These are phyloP conservation scores for Beauveria rudraprayagi DNA, from an alignment of 2,329 filamentous ascomycete genomes.

Conservation along the genomic window DNA sequence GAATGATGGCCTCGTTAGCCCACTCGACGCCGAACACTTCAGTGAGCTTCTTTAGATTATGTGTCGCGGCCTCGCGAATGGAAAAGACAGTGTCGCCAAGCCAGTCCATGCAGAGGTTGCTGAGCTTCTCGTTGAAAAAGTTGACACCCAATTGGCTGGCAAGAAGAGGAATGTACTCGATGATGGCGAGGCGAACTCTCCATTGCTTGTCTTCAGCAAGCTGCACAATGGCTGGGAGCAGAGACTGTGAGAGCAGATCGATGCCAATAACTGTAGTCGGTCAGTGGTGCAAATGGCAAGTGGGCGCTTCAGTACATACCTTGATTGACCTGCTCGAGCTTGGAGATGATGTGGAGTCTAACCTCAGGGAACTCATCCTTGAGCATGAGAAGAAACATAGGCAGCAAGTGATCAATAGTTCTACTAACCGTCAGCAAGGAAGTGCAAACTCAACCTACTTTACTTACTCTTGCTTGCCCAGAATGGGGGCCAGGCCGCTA, in stretches of 20 bases:
- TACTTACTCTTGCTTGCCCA: conserved; percentile 91
- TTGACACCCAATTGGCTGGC: conserved; percentile 92
- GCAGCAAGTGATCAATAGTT: conserved; percentile 91
- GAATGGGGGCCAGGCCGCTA: conserved; percentile 88
- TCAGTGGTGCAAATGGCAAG: background rate
- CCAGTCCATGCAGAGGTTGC: conserved; percentile 95
- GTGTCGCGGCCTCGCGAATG: conserved; percentile 92
- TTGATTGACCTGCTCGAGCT: conserved; percentile 95
- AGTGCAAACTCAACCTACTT: background rate
- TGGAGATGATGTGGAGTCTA: conserved; percentile 98
- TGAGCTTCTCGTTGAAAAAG: conserved; percentile 98
- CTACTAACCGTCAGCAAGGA: conserved; percentile 33
- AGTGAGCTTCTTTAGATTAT: conserved; percentile 96
- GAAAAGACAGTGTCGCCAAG: conserved; percentile 97
- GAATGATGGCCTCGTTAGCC: conserved; percentile 94
- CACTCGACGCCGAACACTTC: conserved; percentile 98
- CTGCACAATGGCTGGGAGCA: conserved; percentile 94
- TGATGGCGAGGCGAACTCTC: conserved; percentile 95
- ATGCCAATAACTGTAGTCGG: conserved; percentile 76
- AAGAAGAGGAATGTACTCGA: conserved; percentile 96
- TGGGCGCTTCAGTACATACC: conserved; percentile 40
- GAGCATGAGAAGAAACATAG: conserved; percentile 99
- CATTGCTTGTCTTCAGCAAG: conserved; percentile 98
- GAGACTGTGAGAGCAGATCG: conserved; percentile 89
- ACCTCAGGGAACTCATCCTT: conserved; percentile 99